A percentile compares a stretch with the other conserved stretches of the same genome.
These are phyloP conservation scores for Cordyceps cateniannulata DNA, from an alignment of 2,329 filamentous ascomycete species.

Conservation along the genomic window DNA sequence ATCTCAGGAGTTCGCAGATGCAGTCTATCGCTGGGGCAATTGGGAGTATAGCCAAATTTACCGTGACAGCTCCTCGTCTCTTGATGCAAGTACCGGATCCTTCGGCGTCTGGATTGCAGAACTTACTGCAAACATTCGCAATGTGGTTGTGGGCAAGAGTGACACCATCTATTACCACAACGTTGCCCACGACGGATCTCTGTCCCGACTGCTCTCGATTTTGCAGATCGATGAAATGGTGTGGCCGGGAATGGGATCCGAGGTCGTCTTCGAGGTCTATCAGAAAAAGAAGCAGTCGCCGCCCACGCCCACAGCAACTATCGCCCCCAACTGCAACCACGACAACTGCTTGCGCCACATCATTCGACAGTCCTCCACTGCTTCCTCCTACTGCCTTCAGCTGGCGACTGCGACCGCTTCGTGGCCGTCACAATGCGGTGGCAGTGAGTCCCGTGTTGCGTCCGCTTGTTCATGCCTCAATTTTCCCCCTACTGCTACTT, in stretches of 20 bases:
- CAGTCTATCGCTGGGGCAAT: slow-evolving; percentile 68
- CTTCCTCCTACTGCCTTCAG: slow-evolving; percentile 20
- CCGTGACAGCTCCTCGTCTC: slow-evolving; percentile 56
- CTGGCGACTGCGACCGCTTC: slow-evolving; percentile 15
- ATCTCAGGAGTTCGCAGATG: slow-evolving; percentile 53
- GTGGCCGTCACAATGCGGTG: slow-evolving; percentile 22
- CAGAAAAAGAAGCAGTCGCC: slow-evolving; percentile 26
- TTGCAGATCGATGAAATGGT: slow-evolving; percentile 71
- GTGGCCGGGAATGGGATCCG: slow-evolving; percentile 78
- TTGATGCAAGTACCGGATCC: slow-evolving; percentile 53
- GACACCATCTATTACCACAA: slow-evolving; percentile 61
- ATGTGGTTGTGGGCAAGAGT: slow-evolving; percentile 35
- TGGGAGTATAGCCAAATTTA: slow-evolving; percentile 79
- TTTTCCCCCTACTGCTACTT: slow-evolving; percentile 14
- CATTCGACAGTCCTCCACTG: slow-evolving; percentile 19
- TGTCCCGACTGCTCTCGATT: slow-evolving; percentile 61
- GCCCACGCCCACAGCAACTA: slow-evolving; percentile 16
- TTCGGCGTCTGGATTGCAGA: slow-evolving; percentile 73
- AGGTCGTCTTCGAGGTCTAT: slow-evolving; percentile 73
- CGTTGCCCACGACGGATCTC: slow-evolving; percentile 71
- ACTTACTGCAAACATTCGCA: slow-evolving; percentile 58
- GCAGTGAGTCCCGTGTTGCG: slow-evolving; percentile 17
- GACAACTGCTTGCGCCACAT: slow-evolving; percentile 27
- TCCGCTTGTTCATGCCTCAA: slow-evolving; percentile 24
- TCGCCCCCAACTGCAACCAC: slow-evolving; percentile 20